Conservation (phyloP, 257 asterid species). For the Solanum paucissectum region DNA sequence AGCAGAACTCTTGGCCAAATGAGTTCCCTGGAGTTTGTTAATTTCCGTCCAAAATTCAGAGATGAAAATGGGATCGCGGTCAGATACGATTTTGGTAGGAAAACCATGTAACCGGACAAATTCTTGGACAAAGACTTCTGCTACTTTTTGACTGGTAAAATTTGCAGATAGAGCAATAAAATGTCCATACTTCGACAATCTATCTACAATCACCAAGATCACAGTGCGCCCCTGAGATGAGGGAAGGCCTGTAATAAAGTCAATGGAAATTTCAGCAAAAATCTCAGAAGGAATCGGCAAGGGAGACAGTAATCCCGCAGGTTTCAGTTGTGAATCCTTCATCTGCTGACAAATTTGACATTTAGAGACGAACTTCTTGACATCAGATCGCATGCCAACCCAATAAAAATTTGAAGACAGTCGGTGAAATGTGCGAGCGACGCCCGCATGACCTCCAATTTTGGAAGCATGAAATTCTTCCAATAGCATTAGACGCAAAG, state of each 20-base stretch:
- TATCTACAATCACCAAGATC: not conserved
- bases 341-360: not conserved
- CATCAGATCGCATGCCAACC: too few species aligned
- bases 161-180: not conserved
- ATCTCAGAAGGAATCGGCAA: not conserved
- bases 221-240: not conserved
- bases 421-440: too few species aligned
- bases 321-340: not conserved
- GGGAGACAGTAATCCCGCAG: not conserved
- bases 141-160: not conserved
- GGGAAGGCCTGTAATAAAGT: not conserved
- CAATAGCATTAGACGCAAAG: too few species aligned
- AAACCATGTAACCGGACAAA: not conserved
- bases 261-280: not conserved
- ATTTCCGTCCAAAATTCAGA: not conserved
- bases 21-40: not conserved
- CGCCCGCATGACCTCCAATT: too few species aligned
- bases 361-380: too few species aligned
- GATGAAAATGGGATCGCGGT: not conserved
- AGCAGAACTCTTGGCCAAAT: not conserved
- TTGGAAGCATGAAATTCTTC: too few species aligned
- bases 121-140: not conserved
- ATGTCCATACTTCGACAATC: not conserved
- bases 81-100: not conserved
- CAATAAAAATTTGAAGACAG: too few species aligned